phyloP scores from a whole-genome alignment of 495 filamentous ascomycete genomes.

The Eremomyces bilateralis region DNA sequence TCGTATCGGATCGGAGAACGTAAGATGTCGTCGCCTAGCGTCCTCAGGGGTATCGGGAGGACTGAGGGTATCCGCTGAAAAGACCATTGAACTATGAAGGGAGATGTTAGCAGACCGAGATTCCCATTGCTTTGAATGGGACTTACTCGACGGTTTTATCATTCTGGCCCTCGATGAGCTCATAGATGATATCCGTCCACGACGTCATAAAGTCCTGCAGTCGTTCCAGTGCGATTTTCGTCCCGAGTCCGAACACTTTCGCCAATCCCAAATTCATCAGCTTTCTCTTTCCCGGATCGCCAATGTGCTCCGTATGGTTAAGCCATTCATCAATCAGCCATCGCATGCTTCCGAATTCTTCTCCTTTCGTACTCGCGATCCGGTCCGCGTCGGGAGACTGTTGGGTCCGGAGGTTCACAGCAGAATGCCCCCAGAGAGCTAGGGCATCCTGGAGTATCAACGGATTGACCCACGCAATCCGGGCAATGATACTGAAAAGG shows the following conservation, averaged over 20 bases:
- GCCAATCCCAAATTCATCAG: conserved; percentile 66
- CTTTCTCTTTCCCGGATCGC: conserved; percentile 52
- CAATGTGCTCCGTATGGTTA: conserved; percentile 60
- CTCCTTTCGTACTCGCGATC: too few species aligned
- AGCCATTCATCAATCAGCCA: conserved; percentile 87
- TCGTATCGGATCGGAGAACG: conserved; percentile 45
- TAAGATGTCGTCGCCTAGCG: conserved; percentile 31
- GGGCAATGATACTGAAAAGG: conserved; percentile 65
- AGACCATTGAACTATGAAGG: conserved; percentile 17
- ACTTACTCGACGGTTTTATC: conserved; percentile 25
- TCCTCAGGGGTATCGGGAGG: conserved; percentile 32
- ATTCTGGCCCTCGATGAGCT: conserved; percentile 31
- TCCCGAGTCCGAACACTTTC: conserved; percentile 44
- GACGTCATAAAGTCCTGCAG: conserved; percentile 46
- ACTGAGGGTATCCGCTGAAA: conserved; percentile 7
- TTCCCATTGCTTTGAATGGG: not conserved
- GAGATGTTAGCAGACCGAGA: not conserved
- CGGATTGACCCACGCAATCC: conserved; percentile 51
- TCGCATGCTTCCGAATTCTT: too few species aligned
- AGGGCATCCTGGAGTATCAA: too few species aligned
- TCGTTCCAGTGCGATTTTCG: conserved; percentile 31
- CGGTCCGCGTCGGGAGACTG: too few species aligned
- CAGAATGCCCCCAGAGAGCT: too few species aligned
- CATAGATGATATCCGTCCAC: conserved; percentile 45
- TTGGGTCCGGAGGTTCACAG: too few species aligned